Evolutionary conservation across 257 asterid genomes (phyloP).

Genomic region (Solanum rostratum): DNA sequence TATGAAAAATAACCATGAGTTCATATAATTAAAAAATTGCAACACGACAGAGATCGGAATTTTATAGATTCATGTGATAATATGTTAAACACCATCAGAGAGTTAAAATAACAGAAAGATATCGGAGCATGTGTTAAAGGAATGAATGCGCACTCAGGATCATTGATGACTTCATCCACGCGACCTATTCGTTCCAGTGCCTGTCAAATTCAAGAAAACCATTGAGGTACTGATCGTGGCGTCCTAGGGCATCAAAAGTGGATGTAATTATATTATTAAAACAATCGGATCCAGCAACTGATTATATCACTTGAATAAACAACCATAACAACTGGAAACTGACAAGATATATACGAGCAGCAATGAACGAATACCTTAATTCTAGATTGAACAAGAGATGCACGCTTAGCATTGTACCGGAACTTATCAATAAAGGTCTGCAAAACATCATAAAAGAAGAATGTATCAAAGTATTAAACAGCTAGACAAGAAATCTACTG

Average conservation of each 20-base stretch:
- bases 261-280: background rate
- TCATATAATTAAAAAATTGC: background rate
- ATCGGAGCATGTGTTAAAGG: background rate
- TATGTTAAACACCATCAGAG: background rate
- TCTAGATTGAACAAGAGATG: constrained; percentile 98
- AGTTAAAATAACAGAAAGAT: background rate
- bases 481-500: background rate
- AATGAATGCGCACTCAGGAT: constrained; percentile 70
- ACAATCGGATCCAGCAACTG: background rate
- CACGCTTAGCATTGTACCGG: constrained; percentile 96
- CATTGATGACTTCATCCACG: constrained; percentile 81
- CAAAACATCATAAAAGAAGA: constrained; percentile 14
- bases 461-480: background rate
- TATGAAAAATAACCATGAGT: background rate
- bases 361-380: constrained; percentile 55
- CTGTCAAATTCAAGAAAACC: constrained; percentile 26
- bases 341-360: constrained; percentile 1
- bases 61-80: background rate
- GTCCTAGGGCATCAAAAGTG: background rate
- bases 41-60: background rate
- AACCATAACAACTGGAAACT: background rate
- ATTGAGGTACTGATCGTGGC: background rate
- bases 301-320: background rate
- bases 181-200: constrained; percentile 90
- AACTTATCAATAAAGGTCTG: constrained; percentile 95